Percentiles rank a stretch among this genome's conserved stretches.
Conservation (phyloP, 208 protist species). For the Sergeia podlipaevii region DNA sequence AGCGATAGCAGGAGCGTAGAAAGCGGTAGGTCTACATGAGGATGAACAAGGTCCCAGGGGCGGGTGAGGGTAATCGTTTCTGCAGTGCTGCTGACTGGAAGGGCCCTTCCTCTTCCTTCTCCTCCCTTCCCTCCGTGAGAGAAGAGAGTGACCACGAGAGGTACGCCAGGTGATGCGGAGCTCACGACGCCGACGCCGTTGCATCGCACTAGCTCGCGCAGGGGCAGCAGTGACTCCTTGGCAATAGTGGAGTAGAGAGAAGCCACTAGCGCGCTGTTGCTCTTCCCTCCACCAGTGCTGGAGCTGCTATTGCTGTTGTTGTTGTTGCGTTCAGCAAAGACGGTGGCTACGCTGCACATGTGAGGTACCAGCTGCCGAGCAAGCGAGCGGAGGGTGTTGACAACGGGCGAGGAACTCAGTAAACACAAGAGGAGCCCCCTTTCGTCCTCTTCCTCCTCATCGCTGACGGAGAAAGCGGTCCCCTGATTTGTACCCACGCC, state of each 20-base stretch:
- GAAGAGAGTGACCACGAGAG: not conserved
- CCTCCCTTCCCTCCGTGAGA: not conserved
- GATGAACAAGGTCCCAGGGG: conserved; percentile 35
- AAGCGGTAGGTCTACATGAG: conserved; percentile 44
- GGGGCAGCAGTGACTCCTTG: conserved; percentile 19
- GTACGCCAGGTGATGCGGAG: not conserved
- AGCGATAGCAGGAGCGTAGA: conserved; percentile 58
- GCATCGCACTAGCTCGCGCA: conserved; percentile 19
- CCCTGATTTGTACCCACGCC: not conserved
- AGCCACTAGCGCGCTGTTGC: conserved; percentile 3
- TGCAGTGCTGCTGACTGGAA: too few species aligned
- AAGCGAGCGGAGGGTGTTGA: conserved; percentile 48
- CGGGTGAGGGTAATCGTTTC: conserved; percentile 24
- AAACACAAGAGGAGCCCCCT: conserved; percentile 33
- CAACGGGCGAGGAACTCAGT: conserved; percentile 41
- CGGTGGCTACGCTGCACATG: conserved; percentile 9
- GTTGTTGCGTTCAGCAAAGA: not conserved
- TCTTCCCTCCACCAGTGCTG: not conserved
- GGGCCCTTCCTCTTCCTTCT: not conserved
- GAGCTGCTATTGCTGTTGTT: not conserved
- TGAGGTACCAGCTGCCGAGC: conserved; percentile 31
- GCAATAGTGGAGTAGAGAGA: conserved; percentile 4
- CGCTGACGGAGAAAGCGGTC: not conserved
- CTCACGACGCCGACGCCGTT: too few species aligned
- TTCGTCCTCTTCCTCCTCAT: conserved; percentile 17